Percentiles rank a stretch among this genome's conserved stretches.
These are phyloP conservation scores for Zymoseptoria pseudotritici DNA, from an alignment of 2,329 filamentous ascomycete species.

Conservation along the genomic window DNA sequence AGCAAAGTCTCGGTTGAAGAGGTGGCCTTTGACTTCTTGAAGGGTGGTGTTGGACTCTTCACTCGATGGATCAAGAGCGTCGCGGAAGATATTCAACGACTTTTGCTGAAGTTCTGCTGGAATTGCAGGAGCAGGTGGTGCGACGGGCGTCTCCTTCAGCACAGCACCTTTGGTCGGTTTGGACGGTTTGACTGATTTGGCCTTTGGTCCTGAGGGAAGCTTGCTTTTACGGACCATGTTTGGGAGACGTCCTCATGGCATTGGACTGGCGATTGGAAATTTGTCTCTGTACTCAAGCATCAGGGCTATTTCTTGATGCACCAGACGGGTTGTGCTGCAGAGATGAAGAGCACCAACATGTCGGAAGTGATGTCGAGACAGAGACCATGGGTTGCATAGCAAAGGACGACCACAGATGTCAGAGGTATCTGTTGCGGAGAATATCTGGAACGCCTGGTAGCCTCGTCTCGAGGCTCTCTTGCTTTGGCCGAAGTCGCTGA, in stretches of 20 bases:
- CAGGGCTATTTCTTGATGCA: too few species aligned
- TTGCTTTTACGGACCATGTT: background rate
- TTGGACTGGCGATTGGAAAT: background rate
- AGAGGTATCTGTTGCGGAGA: background rate
- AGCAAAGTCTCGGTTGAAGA: constrained; percentile 79
- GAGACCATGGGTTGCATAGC: background rate
- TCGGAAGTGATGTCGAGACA: background rate
- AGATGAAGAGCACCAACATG: background rate
- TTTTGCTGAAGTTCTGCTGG: constrained; percentile 52
- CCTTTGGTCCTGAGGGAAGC: background rate
- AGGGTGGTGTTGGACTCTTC: constrained; percentile 42
- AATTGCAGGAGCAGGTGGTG: background rate
- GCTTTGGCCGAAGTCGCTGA: background rate
- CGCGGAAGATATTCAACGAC: constrained; percentile 65
- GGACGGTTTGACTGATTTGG: background rate
- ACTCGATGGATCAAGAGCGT: constrained; percentile 40
- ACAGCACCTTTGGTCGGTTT: background rate
- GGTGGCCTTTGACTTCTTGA: constrained; percentile 75
- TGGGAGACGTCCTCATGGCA: background rate
- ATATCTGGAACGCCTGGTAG: background rate
- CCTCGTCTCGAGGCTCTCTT: background rate
- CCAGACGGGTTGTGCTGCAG: background rate
- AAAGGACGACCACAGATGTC: background rate
- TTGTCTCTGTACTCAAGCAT: background rate
- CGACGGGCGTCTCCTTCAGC: background rate